Percentiles rank a stretch among this genome's conserved stretches.
These are phyloP conservation scores for Venturia effusa DNA, from an alignment of 2,329 filamentous ascomycete species.

Conservation along the genomic window DNA sequence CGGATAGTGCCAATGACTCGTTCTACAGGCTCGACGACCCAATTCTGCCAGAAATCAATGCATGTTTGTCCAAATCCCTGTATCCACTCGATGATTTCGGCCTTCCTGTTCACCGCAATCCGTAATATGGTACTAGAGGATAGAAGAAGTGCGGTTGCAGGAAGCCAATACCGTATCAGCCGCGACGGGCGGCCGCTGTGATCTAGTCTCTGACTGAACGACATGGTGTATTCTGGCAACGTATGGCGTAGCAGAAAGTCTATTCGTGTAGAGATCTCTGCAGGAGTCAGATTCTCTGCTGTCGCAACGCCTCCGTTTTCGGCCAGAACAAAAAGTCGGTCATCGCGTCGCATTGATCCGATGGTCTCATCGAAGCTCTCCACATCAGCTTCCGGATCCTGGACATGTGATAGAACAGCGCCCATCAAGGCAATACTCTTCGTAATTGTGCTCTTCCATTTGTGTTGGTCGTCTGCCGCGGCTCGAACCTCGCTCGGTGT, in stretches of 20 bases:
- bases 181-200: slow-evolving; percentile 65
- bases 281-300: slow-evolving; percentile 27
- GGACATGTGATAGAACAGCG: slow-evolving; percentile 64
- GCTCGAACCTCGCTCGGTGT: not conserved
- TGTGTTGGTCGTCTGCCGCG: slow-evolving; percentile 26
- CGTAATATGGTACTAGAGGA: slow-evolving; percentile 82
- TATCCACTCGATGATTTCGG: slow-evolving; percentile 72
- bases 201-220: slow-evolving; percentile 44
- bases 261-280: slow-evolving; percentile 55
- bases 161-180: slow-evolving; percentile 81
- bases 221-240: slow-evolving; percentile 54
- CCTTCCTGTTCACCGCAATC: slow-evolving; percentile 61
- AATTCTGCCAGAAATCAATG: slow-evolving; percentile 90
- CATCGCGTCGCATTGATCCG: slow-evolving; percentile 43
- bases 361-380: slow-evolving; percentile 46
- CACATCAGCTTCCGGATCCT: slow-evolving; percentile 45
- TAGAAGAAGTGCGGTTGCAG: slow-evolving; percentile 52
- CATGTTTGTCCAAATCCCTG: slow-evolving; percentile 66
- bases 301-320: slow-evolving; percentile 25
- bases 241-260: slow-evolving; percentile 57
- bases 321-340: slow-evolving; percentile 34
- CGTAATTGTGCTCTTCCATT: slow-evolving; percentile 67
- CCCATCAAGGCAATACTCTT: slow-evolving; percentile 79
- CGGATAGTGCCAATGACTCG: slow-evolving; percentile 86
- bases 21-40: slow-evolving; percentile 77